phyloP scores from a whole-genome alignment of 257 asterid species.

The Capsicum baccatum region DNA sequence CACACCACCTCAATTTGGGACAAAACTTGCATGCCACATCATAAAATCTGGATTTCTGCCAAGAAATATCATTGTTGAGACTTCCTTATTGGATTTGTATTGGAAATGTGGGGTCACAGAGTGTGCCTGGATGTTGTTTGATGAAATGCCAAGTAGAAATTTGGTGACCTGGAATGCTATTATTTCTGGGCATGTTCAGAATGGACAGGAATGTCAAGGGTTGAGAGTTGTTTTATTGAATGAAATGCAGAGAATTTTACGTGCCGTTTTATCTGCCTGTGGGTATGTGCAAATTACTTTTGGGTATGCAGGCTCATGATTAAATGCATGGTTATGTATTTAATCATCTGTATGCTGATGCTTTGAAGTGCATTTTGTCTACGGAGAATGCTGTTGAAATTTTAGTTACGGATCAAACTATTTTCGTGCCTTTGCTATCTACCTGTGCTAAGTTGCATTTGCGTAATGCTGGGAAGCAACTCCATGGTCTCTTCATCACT shows the following conservation, averaged over 20 bases:
- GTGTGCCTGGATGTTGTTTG: slow-evolving; percentile 41
- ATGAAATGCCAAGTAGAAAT: slow-evolving; percentile 48
- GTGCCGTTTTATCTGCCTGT: slow-evolving; percentile 41
- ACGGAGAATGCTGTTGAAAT: slow-evolving; percentile 28
- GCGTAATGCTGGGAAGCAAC: slow-evolving; percentile 47
- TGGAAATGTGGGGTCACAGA: slow-evolving; percentile 39
- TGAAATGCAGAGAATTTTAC: slow-evolving; percentile 37
- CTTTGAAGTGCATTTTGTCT: slow-evolving; percentile 36
- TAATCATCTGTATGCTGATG: slow-evolving; percentile 37
- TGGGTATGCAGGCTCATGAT: slow-evolving; percentile 45
- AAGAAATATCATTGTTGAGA: slow-evolving; percentile 35
- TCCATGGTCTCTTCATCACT: slow-evolving; percentile 45
- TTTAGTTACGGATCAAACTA: slow-evolving; percentile 37
- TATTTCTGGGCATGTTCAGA: slow-evolving; percentile 45
- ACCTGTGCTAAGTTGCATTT: slow-evolving; percentile 46
- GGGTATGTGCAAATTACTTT: slow-evolving; percentile 32
- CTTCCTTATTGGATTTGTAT: slow-evolving; percentile 47
- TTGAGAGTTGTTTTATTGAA: slow-evolving; percentile 38
- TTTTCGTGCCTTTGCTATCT: slow-evolving; percentile 45
- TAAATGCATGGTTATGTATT: slow-evolving; percentile 32
- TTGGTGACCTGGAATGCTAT: slow-evolving; percentile 51
- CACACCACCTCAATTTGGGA: slow-evolving; percentile 40
- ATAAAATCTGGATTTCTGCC: slow-evolving; percentile 37
- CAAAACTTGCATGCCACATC: slow-evolving; percentile 39
- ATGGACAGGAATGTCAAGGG: slow-evolving; percentile 38